phyloP scores from a whole-genome alignment of 2,329 filamentous ascomycete species.

The Alternaria angustiovoidea region DNA sequence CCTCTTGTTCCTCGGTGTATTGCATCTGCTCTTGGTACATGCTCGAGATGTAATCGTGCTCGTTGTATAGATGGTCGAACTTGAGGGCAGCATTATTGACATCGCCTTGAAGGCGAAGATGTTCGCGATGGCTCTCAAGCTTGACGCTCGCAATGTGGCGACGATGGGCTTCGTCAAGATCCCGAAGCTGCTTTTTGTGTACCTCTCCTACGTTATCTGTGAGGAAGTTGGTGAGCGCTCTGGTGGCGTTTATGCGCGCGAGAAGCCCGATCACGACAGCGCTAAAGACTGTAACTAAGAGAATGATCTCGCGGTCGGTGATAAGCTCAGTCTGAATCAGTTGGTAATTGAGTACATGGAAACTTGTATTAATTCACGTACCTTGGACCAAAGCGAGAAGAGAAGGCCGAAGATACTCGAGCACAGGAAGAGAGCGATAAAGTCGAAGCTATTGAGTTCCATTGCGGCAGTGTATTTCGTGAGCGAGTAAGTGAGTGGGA shows the following conservation, averaged over 20 bases:
- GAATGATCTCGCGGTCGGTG: conserved; percentile 17
- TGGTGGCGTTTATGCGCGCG: background rate
- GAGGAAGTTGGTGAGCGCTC: conserved; percentile 11
- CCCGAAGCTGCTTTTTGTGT: conserved; percentile 10
- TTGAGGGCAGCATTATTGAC: conserved; percentile 9
- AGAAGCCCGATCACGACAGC: conserved; percentile 4
- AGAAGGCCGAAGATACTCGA: conserved; percentile 17
- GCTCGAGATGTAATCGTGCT: conserved; percentile 23
- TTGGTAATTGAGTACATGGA: background rate
- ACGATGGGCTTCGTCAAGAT: conserved; percentile 19
- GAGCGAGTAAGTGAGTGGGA: background rate
- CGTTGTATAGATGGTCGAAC: conserved; percentile 19
- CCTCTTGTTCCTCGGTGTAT: conserved; percentile 32
- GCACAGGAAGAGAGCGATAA: conserved; percentile 20
- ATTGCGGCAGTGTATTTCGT: conserved; percentile 4
- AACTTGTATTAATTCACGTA: background rate
- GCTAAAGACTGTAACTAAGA: conserved; percentile 16
- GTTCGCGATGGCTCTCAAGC: conserved; percentile 6
- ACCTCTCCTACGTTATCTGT: conserved; percentile 5
- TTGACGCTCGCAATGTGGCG: conserved; percentile 15
- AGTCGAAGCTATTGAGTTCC: conserved; percentile 16
- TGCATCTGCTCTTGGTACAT: conserved; percentile 27
- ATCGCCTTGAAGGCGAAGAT: conserved; percentile 9
- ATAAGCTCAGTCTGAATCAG: conserved; percentile 11
- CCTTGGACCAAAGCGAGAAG: conserved; percentile 6